Evolutionary conservation across 23 red algal genomes (phyloP), one percentile per base, ranked within the genome.

Genomic region (Cyanidium caldarium): DNA sequence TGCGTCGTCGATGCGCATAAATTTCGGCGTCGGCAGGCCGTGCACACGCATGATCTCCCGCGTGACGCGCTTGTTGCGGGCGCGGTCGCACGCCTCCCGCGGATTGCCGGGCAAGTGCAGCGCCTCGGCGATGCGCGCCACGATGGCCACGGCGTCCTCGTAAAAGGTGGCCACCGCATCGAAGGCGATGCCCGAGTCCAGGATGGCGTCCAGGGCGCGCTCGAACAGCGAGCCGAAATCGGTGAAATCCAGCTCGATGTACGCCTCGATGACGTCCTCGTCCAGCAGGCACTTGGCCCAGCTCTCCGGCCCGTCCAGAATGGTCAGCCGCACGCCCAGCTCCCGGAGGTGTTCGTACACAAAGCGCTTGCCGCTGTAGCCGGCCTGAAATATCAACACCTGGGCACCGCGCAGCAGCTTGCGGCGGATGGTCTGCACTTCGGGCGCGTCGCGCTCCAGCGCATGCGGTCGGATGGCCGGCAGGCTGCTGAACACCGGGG

Each of bases 221-320:
- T 77, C 44, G 44, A 86, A 82, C 45, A 98, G 33, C 1, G 76
- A 77, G 36, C 67, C 57, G 73, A 88, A 66, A 0, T 86, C 65
- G 0, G 90, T 95, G 28, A 98, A 86, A 68, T 88, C 84, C 14
- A 88, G 36, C 68, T 82, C 77, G 65, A 88, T 81, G 46, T 87
- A 98, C 29, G 68, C 70, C 25, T 35, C 40, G 31, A 98, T 85
- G 13, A 72, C 34, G n/a, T 75, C 81, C 34, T 75, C 66, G 45
- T 87, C 79, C 17, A 80, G 56, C 33, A 61, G 38, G 2, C 31
- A 72, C 34, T 58, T 39, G 70, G 82, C 86, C 35, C 82, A 68
- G 20, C 78, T 79, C 12, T 85, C 72, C 0, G 92, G 92, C n/a
- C 81, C 80, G 46, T 98, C 92, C 80, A 98, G 79, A 34, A 98